Conservation (phyloP, 2,329 filamentous ascomycete species). For the Sporothrix phasma region DNA sequence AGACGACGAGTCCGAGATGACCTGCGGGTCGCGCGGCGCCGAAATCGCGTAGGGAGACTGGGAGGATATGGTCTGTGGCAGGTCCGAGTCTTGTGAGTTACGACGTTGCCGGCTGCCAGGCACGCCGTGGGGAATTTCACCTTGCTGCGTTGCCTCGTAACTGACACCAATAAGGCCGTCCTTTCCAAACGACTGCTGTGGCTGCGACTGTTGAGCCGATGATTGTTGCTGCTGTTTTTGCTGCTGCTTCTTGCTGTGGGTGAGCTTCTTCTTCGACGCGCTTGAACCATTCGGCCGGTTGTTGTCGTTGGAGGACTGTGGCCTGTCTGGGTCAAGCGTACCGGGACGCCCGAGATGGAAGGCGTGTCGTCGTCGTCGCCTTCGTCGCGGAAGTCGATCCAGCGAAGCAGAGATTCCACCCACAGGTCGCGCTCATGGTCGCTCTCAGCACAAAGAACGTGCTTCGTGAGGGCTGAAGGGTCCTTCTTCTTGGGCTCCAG, state of each 20-base stretch:
- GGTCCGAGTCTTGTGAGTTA: conserved; percentile 24
- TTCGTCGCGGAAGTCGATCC: conserved; percentile 66
- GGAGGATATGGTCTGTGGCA: conserved; percentile 29
- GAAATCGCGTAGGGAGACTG: conserved; percentile 56
- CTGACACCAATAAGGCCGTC: conserved; percentile 47
- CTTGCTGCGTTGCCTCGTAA: conserved; percentile 46
- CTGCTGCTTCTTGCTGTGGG: conserved; percentile 35
- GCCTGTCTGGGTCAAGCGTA: conserved; percentile 32
- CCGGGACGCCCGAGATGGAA: conserved; percentile 2
- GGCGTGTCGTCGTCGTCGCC: conserved; percentile 40
- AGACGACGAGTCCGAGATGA: conserved; percentile 70
- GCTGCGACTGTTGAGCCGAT: conserved; percentile 16
- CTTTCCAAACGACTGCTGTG: conserved; percentile 21
- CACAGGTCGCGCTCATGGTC: conserved; percentile 86
- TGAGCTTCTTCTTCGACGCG: conserved; percentile 34
- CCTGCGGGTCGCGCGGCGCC: conserved; percentile 69
- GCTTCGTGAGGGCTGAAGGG: conserved; percentile 74
- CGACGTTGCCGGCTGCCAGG: conserved; percentile 9
- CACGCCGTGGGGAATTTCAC: conserved; percentile 30
- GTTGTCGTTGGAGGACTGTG: conserved; percentile 28
- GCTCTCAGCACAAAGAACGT: conserved; percentile 92
- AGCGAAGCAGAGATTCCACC: conserved; percentile 82
- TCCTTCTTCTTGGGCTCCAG: conserved; percentile 96
- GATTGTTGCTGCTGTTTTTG: conserved; percentile 26
- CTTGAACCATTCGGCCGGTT: neutral